Conservation (phyloP, 176 grass and related monocot genomes). For the maize (Zea mays) region Zm-B73-REFERENCE-NAM-5.0 NC_050096.1:71749001-71749500, state of each 20-base stretch:
- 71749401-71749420: too few species aligned
- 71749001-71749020: background rate
- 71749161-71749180: constrained; percentile 12
- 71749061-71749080: background rate
- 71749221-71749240: background rate
- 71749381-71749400: background rate
- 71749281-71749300: background rate
- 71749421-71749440: too few species aligned
- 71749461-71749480: too few species aligned
- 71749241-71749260: background rate
- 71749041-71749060: background rate
- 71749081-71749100: background rate
- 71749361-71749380: background rate
- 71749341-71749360: background rate
- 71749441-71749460: too few species aligned
- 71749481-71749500: too few species aligned
- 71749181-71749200: background rate
- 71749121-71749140: constrained; percentile 18
- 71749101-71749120: background rate
- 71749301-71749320: background rate
- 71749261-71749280: background rate
- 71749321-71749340: background rate
- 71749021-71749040: background rate
- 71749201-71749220: background rate
- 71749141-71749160: constrained; percentile 30